These are phyloP conservation scores for Exidia glandulosa DNA, from an alignment of 768 basidiomycete genomes.

Conservation along the genomic window DNA sequence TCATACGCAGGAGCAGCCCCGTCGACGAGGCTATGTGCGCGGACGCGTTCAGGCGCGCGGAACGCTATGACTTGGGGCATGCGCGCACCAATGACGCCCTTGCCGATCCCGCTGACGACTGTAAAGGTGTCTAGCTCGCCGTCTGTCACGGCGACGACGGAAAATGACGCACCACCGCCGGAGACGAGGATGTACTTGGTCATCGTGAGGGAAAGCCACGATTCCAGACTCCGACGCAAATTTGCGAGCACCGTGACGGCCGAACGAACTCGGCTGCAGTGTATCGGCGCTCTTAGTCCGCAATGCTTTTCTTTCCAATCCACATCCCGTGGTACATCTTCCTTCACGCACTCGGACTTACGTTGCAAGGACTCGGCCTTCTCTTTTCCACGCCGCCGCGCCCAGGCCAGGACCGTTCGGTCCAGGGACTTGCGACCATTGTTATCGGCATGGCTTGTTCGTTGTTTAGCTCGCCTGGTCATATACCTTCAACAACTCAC, in stretches of 20 bases:
- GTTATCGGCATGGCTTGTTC: neutral
- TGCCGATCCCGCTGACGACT: slow-evolving; percentile 93
- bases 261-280: no score
- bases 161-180: slow-evolving; percentile 47
- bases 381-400: neutral
- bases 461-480: neutral
- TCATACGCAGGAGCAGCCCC: slow-evolving; percentile 87
- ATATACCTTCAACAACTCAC: neutral
- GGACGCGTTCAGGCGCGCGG: slow-evolving; percentile 17
- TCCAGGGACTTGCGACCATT: neutral
- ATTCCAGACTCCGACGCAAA: neutral
- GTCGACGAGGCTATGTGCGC: slow-evolving; percentile 76
- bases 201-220: no score
- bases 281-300: no score
- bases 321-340: neutral
- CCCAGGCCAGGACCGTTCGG: neutral
- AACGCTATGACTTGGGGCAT: neutral
- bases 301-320: neutral
- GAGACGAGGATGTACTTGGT: slow-evolving; percentile 95
- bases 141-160: neutral
- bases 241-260: neutral
- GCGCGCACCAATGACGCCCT: slow-evolving; percentile 88
- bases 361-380: neutral
- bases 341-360: neutral
- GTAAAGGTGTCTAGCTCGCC: neutral